A percentile compares a stretch with the other conserved stretches of the same genome.
phyloP scores from a whole-genome alignment of 257 asterid genomes.

The Solanum paucissectum region DNA sequence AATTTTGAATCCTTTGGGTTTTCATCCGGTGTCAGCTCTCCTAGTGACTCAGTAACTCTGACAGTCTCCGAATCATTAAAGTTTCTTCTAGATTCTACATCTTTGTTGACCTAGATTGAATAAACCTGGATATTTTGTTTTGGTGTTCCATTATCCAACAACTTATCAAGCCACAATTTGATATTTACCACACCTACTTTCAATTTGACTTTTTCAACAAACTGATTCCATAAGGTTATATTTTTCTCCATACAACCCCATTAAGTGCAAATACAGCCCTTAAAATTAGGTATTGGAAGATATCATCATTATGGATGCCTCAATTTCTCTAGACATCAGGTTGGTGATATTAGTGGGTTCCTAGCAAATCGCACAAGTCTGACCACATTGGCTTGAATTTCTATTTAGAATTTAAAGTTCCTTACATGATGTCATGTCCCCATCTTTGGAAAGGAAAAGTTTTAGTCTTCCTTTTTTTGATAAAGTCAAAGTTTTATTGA shows the following conservation, averaged over 20 bases:
- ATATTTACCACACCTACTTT: not conserved
- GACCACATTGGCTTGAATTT: not conserved
- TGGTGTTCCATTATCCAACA: not conserved
- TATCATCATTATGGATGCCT: not conserved
- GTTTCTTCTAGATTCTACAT: not conserved
- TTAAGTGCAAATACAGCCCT: not conserved
- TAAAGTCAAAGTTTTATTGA: not conserved
- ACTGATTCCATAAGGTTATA: not conserved
- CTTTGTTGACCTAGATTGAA: not conserved
- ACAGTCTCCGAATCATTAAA: not conserved
- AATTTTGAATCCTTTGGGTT: not conserved
- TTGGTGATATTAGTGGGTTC: not conserved
- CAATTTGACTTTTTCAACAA: not conserved
- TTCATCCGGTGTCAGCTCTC: not conserved
- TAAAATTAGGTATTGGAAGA: not conserved
- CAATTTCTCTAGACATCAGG: not conserved
- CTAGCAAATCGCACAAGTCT: not conserved
- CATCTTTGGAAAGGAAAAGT: not conserved
- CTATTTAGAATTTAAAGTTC: not conserved
- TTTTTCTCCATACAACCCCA: not conserved
- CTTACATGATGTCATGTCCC: not conserved
- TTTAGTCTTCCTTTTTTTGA: not conserved
- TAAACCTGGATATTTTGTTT: not conserved
- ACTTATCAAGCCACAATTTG: not conserved
- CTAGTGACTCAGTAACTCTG: not conserved